Percentiles rank a stretch among this genome's conserved stretches.
phyloP scores from a whole-genome alignment of 139 green algal genomes.

The Mesotaenium endlicherianum region DNA sequence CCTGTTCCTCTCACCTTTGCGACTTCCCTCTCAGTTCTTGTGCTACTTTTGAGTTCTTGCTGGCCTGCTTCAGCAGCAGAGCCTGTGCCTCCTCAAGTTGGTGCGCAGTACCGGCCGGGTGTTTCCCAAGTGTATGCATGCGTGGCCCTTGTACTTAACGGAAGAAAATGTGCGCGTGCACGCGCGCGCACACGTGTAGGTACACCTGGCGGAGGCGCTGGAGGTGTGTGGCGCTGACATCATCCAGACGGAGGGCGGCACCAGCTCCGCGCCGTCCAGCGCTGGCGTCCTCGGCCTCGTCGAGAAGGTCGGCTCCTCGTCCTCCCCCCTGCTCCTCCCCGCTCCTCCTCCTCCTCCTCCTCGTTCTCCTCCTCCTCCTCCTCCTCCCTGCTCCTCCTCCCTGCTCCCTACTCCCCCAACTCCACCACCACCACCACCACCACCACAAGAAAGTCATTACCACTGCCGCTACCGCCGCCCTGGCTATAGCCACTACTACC shows the following conservation, averaged over 20 bases:
- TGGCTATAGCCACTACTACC: too few species aligned
- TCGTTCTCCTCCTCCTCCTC: neutral
- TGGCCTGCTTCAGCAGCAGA: too few species aligned
- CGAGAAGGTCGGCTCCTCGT: conserved; percentile 45
- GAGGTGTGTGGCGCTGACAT: conserved; percentile 46
- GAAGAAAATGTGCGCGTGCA: neutral
- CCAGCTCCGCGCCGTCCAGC: conserved; percentile 35
- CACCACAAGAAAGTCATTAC: too few species aligned
- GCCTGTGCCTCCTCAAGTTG: too few species aligned
- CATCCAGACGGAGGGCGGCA: conserved; percentile 55
- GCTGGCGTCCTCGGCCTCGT: conserved; percentile 46
- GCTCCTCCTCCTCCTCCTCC: neutral
- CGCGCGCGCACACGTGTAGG: conserved; percentile 4
- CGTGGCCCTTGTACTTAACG: neutral
- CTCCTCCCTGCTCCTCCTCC: neutral
- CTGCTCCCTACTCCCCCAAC: neutral
- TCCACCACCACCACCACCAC: too few species aligned
- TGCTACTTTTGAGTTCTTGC: too few species aligned
- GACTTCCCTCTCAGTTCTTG: too few species aligned
- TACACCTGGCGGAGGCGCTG: conserved; percentile 41
- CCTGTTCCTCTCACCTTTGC: too few species aligned
- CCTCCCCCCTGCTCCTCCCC: neutral
- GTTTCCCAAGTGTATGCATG: too few species aligned
- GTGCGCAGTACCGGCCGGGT: too few species aligned
- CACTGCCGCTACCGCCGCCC: too few species aligned